Percentiles rank a stretch among this genome's conserved stretches.
These are phyloP conservation scores for Pelargonium australe DNA, from an alignment of 441 rosid species.

Conservation along the genomic window DNA sequence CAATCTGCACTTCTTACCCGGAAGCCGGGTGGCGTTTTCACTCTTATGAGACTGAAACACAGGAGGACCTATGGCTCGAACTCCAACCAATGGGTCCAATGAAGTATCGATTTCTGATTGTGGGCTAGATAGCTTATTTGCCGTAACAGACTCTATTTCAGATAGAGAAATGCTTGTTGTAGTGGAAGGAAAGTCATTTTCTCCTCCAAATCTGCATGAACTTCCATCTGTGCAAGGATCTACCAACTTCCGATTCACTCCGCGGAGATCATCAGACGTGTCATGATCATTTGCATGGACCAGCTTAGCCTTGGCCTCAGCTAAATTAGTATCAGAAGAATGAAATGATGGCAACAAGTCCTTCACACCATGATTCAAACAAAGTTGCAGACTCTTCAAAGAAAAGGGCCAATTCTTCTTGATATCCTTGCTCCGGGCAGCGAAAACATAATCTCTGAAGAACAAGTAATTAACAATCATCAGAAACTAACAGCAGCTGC, in stretches of 20 bases:
- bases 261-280: slow-evolving; percentile 26
- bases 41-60: slow-evolving; percentile 25
- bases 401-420: slow-evolving; percentile 95
- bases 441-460: slow-evolving; percentile 85
- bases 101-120: slow-evolving; percentile 25
- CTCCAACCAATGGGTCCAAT: slow-evolving; percentile 29
- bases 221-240: slow-evolving; percentile 34
- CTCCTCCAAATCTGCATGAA: slow-evolving; percentile 45
- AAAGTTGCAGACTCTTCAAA: slow-evolving; percentile 56
- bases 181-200: slow-evolving; percentile 54
- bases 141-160: slow-evolving; percentile 45
- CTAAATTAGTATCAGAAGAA: slow-evolving; percentile 24
- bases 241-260: slow-evolving; percentile 22
- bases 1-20: slow-evolving; percentile 64
- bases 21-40: slow-evolving; percentile 30
- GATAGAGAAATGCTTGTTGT: slow-evolving; percentile 42
- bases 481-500: slow-evolving; percentile 16
- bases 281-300: slow-evolving; percentile 23
- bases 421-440: slow-evolving; percentile 65
- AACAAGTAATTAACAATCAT: slow-evolving; percentile 14
- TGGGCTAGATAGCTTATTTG: slow-evolving; percentile 35
- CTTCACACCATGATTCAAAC: slow-evolving; percentile 74
- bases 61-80: slow-evolving; percentile 30
- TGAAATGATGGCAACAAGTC: slow-evolving; percentile 84
- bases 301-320: slow-evolving; percentile 28